These are phyloP conservation scores for Arthrobotrys musiformis DNA, from an alignment of 2,329 filamentous ascomycete species.

Conservation along the genomic window DNA sequence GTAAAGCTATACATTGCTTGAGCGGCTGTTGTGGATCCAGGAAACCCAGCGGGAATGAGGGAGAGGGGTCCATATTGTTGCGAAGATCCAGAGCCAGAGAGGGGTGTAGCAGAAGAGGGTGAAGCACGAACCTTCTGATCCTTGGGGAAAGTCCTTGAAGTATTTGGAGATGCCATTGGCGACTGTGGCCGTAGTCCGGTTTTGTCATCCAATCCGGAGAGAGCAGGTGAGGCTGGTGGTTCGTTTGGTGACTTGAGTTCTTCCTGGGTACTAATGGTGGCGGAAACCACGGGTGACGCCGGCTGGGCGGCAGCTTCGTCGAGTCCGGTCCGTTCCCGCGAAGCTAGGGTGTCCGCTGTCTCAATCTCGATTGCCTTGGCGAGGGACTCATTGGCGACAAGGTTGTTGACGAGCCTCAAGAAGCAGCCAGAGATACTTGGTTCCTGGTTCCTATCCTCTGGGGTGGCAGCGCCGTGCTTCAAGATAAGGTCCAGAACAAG, in stretches of 20 bases:
- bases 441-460: conserved; percentile 51
- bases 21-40: conserved; percentile 24
- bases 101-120: conserved; percentile 9
- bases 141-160: conserved; percentile 35
- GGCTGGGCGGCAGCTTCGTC: conserved; percentile 45
- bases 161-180: conserved; percentile 29
- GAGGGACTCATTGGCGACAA: conserved; percentile 33
- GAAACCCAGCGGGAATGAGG: conserved; percentile 24
- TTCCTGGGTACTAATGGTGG: conserved; percentile 23
- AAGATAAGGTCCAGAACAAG: conserved; percentile 44
- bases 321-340: conserved; percentile 46
- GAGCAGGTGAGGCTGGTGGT: conserved; percentile 35
- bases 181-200: conserved; percentile 33
- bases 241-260: conserved; percentile 37
- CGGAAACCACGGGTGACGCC: conserved; percentile 43
- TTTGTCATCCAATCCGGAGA: conserved; percentile 23
- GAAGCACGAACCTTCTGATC: conserved; percentile 27
- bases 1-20: conserved; percentile 37
- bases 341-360: conserved; percentile 33
- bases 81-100: conserved; percentile 31
- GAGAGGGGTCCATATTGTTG: conserved; percentile 36
- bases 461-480: conserved; percentile 38
- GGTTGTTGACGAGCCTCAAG: conserved; percentile 30
- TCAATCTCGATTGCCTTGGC: conserved; percentile 43
- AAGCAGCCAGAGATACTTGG: conserved; percentile 51